Evolutionary conservation across 192 early-diverging fungal genomes (phyloP), one percentile per base, ranked within the genome.

Genomic region (Coemansia asiatica): DNA sequence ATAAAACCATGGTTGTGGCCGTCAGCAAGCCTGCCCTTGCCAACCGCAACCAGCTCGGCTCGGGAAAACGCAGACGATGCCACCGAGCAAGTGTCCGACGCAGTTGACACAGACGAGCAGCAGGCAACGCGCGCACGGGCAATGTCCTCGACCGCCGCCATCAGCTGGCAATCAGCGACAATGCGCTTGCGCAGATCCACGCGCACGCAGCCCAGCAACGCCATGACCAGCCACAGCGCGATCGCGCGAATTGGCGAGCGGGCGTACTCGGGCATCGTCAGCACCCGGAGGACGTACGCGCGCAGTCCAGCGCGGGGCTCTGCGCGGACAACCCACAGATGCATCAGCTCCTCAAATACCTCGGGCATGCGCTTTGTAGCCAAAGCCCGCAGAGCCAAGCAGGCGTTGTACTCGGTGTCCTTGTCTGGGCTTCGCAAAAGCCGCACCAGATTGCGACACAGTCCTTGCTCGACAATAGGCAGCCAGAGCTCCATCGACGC

Each of bases 331-430:
- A 54, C 29, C 76, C 76, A 79, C 56, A 73, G n/a, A 15, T 64
- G 64, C 50, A 67, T 27, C n/a, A 78, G 59, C 75, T 72, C 75
- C 25, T 69, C 70, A n/a, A 62, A 56, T 2, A 71, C 75, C 40
- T 67, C 70, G 9, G 66, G 29, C 9, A 40, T 49, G 29, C 61
- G 60, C 27, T 61, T 59, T 0, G 66, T 64, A 0, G 67, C 70
- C 26, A 78, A 60, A 19, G 70, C 60, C 21, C 70, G 66, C 10
- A 78, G 62, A 4, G 76, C 63, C 58, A 72, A 47, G 27, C 66
- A 72, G 3, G 76, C 70, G 59, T 63, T 69, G 55, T 66, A 66
- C 31, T 68, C 67, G 19, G 76, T 54, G 38, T 62, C 70, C 22
- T 33, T 13, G 47, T 59, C 27, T 3, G 50, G 31, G 49, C 54